phyloP scores from a whole-genome alignment of 495 filamentous ascomycete genomes.

The Neurospora sp. region DNA sequence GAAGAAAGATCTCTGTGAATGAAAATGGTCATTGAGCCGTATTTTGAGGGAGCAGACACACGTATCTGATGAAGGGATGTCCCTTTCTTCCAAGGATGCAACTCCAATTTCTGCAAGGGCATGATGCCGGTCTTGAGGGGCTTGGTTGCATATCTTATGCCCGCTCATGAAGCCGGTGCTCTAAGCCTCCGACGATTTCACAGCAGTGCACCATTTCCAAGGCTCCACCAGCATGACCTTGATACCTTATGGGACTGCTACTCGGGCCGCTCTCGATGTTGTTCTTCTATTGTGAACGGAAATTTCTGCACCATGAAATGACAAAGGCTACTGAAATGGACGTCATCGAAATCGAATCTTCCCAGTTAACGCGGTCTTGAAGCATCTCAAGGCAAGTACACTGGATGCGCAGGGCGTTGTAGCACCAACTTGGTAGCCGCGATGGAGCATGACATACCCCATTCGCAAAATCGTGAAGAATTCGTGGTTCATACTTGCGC shows the following conservation, averaged over 20 bases:
- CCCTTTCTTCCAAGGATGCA: no score
- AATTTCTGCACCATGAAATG: background rate
- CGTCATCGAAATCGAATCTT: background rate
- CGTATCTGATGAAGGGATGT: background rate
- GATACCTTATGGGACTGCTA: background rate
- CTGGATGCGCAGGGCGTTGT: background rate
- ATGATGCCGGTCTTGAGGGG: background rate
- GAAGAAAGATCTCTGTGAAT: background rate
- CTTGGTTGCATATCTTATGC: background rate
- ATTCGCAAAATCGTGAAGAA: background rate
- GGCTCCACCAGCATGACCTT: background rate
- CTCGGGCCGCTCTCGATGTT: background rate
- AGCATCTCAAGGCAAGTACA: background rate
- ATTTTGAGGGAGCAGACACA: background rate
- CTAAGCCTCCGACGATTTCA: background rate
- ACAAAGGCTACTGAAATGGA: background rate
- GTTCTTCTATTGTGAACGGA: background rate
- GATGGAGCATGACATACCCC: background rate
- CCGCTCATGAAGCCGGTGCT: background rate
- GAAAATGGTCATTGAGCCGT: background rate
- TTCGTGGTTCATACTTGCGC: background rate
- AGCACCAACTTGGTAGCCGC: background rate
- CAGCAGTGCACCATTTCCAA: background rate
- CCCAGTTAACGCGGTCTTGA: background rate
- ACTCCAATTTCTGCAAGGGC: background rate